Base-by-base conservation (phyloP, 2,329 filamentous ascomycete genomes). In the Botrytis squamosa region DNA sequence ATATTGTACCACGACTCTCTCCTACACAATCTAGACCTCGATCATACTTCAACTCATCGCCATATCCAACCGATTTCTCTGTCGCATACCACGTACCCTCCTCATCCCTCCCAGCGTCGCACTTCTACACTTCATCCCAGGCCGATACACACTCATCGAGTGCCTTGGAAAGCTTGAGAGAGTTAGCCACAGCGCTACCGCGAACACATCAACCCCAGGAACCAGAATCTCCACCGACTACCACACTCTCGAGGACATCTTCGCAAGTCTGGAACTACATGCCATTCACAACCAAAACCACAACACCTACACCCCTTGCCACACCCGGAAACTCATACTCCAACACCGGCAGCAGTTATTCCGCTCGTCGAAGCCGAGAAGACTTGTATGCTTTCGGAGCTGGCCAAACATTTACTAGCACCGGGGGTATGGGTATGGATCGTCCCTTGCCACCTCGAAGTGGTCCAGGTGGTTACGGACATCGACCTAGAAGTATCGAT, bases 1-100 rank as follows among this genome's bases (percentile, higher is more conserved):
- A 91, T 80, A 91, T 91, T 77, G 86, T 91, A 76, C 89, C 89
- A 68, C 87, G 88, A 75, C 88, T 89, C 52, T 89, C 88, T 18
- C 89, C 89, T 20, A 91, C 89, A 25, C 85, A 88, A 74, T 88
- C 88, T 62, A 86, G 83, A 86, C 88, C 70, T 86, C 85, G 80
- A 83, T 88, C 81, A 83, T 88, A 88, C 87, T 76, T 88, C 88
- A 76, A 85, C 83, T 40, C 87, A 84, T 69, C 80, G 60, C 76
- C 80, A 52, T 70, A 76, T 4, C 60, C 72, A 25, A 71, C 59
- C 68, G 67, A 74, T 55, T 64, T 40, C 29, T 74, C 68, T 10
- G 20, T 38, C 40, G 77, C 75, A 81, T 82, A 76, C 77, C 76
- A 81, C 81, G 74, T 86, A 75, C 64, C 62, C 78, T 75, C 81